Conservation (phyloP, 2,329 filamentous ascomycete genomes). For the Davidsoniella neocaledoniae region DNA sequence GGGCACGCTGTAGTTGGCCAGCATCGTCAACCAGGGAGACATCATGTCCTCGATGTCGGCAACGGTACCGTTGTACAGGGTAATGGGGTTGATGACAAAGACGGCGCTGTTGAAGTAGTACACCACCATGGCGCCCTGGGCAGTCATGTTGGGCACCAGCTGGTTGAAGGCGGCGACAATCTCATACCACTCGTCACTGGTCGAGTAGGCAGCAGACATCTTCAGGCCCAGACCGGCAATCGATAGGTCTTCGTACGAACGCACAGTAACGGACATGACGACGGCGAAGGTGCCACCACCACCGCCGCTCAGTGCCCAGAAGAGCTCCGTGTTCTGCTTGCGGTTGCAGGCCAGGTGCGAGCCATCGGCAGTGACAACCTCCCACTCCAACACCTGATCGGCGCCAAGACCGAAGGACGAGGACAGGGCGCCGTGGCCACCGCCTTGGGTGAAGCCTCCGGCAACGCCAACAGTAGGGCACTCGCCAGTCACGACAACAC, state of each 20-base stretch:
- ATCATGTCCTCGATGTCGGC: slow-evolving; percentile 28
- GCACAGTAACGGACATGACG: slow-evolving; percentile 37
- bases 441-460: slow-evolving; percentile 44
- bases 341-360: slow-evolving; percentile 30
- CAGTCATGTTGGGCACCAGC: slow-evolving; percentile 28
- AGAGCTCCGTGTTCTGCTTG: slow-evolving; percentile 35
- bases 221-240: slow-evolving; percentile 28
- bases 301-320: slow-evolving; percentile 46
- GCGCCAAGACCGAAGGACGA: slow-evolving; percentile 40
- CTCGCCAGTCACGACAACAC: slow-evolving; percentile 37
- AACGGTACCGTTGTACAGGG: slow-evolving; percentile 28
- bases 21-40: slow-evolving; percentile 25
- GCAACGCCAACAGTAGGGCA: slow-evolving; percentile 37
- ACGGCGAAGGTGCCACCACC: slow-evolving; percentile 43
- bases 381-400: slow-evolving; percentile 39
- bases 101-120: slow-evolving; percentile 30
- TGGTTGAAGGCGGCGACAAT: slow-evolving; percentile 27
- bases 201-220: slow-evolving; percentile 20
- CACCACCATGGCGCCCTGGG: slow-evolving; percentile 31
- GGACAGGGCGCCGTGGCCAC: slow-evolving; percentile 38
- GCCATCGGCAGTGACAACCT: slow-evolving; percentile 37
- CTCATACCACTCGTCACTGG: slow-evolving; percentile 28
- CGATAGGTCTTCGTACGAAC: slow-evolving; percentile 27
- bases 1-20: slow-evolving; percentile 22
- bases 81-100: slow-evolving; percentile 31